Evolutionary conservation across 2,329 filamentous ascomycete species (phyloP).

Genomic region (Cryphonectria parasitica): DNA sequence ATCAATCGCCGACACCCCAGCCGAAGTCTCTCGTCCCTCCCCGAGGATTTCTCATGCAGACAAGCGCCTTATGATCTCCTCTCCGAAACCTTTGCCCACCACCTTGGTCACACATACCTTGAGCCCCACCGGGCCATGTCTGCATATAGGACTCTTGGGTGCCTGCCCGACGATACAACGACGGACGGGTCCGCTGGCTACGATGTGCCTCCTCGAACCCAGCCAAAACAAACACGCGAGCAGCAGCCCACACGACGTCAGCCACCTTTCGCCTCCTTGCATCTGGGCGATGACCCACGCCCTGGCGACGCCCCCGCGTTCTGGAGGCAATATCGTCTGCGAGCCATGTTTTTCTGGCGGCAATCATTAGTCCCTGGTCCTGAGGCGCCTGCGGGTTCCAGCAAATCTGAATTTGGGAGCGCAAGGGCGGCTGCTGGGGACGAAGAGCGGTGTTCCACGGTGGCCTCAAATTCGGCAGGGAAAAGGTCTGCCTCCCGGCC

Average conservation of each 20-base stretch:
- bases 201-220: neutral
- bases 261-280: constrained; percentile 18
- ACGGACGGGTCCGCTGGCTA: too few species aligned
- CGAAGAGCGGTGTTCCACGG: too few species aligned
- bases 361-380: constrained; percentile 4
- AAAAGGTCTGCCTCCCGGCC: neutral
- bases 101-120: neutral
- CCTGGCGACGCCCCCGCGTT: neutral
- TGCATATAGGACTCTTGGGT: neutral
- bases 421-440: too few species aligned
- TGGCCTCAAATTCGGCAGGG: neutral
- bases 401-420: neutral
- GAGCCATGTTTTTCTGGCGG: constrained; percentile 19
- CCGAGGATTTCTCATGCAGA: neutral
- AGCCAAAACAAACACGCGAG: neutral
- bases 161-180: neutral
- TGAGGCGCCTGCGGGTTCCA: neutral
- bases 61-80: neutral
- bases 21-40: neutral
- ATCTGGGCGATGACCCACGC: constrained; percentile 6
- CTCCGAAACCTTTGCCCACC: neutral
- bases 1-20: neutral
- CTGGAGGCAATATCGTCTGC: neutral
- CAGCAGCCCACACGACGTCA: neutral
- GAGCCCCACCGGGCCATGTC: neutral